phyloP scores from a whole-genome alignment of 2,329 filamentous ascomycete genomes.

The Phyllosticta capitalensis region DNA sequence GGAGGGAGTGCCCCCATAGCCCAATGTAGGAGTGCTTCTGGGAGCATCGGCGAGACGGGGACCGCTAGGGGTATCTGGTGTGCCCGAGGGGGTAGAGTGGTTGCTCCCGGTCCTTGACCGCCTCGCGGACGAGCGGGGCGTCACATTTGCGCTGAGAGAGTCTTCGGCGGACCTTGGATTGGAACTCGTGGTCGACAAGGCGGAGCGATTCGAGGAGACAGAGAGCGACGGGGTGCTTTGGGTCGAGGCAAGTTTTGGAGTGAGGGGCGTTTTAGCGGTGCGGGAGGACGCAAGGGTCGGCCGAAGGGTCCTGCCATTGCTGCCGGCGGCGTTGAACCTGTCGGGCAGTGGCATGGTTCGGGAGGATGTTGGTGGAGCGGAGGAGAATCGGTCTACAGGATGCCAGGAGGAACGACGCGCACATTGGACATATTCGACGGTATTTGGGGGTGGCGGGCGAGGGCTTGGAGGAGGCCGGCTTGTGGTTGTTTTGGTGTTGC shows the following conservation, averaged over 20 bases:
- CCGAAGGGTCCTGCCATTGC: slow-evolving; percentile 52
- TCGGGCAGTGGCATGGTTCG: slow-evolving; percentile 25
- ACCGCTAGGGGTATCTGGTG: slow-evolving; percentile 36
- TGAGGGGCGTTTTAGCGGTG: slow-evolving; percentile 45
- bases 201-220: slow-evolving; percentile 23
- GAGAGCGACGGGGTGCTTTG: slow-evolving; percentile 15
- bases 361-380: slow-evolving; percentile 2
- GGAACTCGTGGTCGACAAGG: slow-evolving; percentile 19
- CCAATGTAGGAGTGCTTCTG: slow-evolving; percentile 1
- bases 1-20: slow-evolving; percentile 2
- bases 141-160: slow-evolving; percentile 58
- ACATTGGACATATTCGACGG: slow-evolving; percentile 9
- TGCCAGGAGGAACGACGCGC: slow-evolving; percentile 5
- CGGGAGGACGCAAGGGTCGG: slow-evolving; percentile 58
- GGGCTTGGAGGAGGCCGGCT: neutral
- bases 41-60: slow-evolving; percentile 7
- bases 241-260: slow-evolving; percentile 46
- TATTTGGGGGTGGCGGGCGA: neutral
- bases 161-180: slow-evolving; percentile 33
- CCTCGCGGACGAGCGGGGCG: slow-evolving; percentile 66
- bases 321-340: slow-evolving; percentile 33
- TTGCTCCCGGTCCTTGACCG: slow-evolving; percentile 62
- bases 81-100: slow-evolving; percentile 55
- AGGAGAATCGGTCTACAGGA: slow-evolving; percentile 7
- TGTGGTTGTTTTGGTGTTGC: slow-evolving; percentile 11